Evolutionary conservation across 768 basidiomycete species (phyloP).

Genomic region (Rhizopogon vinicolor): DNA sequence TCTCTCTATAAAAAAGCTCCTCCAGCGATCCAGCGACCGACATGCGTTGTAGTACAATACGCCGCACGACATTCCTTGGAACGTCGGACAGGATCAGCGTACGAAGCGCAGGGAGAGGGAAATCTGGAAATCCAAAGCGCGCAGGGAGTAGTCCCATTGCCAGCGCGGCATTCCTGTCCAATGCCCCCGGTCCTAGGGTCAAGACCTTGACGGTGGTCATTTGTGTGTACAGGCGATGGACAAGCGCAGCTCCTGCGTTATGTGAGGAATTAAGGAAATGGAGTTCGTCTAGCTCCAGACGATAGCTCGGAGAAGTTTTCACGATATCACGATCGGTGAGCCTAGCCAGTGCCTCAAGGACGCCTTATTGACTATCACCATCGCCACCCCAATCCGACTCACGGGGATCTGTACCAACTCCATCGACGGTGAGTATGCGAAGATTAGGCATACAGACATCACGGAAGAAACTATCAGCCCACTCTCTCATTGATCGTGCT

Average conservation of each 20-base stretch:
- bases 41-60: background rate
- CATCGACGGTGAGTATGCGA: background rate
- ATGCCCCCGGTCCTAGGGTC: background rate
- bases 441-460: background rate
- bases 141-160: background rate
- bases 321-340: background rate
- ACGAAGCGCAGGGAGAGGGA: background rate
- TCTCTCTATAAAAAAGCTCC: background rate
- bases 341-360: background rate
- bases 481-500: background rate
- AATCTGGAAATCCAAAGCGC: background rate
- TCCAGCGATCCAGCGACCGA: background rate
- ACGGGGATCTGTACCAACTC: too few species aligned
- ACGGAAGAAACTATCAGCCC: background rate
- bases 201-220: background rate
- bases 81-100: background rate
- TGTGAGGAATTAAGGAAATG: background rate
- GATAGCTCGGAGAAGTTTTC: background rate
- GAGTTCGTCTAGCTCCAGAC: background rate
- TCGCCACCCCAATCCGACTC: too few species aligned
- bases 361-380: fast-evolving
- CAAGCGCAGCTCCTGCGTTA: background rate
- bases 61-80: background rate
- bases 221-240: background rate
- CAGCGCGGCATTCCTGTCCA: background rate